A percentile compares a stretch with the other conserved stretches of the same genome.
phyloP scores from a whole-genome alignment of 2,329 filamentous ascomycete genomes.

The Chalaropsis thielavioides region DNA sequence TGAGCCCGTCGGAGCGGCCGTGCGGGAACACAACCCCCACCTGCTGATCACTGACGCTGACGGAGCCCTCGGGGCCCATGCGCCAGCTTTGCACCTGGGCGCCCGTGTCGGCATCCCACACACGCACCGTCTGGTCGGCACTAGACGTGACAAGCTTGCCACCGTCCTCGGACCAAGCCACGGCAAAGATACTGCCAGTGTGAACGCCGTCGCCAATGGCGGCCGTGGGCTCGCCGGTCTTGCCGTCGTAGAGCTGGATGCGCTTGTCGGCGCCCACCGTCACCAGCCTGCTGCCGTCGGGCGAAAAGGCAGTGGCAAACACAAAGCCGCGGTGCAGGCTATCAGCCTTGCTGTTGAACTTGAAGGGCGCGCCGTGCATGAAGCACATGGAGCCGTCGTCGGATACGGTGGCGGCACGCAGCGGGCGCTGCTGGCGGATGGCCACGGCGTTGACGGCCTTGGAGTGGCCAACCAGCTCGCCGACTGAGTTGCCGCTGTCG shows the following conservation, averaged over 20 bases:
- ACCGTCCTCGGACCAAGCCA: conserved; percentile 81
- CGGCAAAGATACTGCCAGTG: conserved; percentile 80
- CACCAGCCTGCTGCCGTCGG: conserved; percentile 66
- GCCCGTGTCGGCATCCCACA: conserved; percentile 79
- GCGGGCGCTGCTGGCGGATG: conserved; percentile 76
- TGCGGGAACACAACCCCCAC: conserved; percentile 85
- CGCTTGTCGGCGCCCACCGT: conserved; percentile 84
- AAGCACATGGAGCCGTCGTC: conserved; percentile 87
- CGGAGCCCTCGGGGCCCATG: conserved; percentile 58
- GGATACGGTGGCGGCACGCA: conserved; percentile 78
- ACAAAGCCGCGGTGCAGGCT: conserved; percentile 79
- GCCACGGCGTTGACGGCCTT: conserved; percentile 83
- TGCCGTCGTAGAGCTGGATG: conserved; percentile 93
- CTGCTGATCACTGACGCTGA: conserved; percentile 71
- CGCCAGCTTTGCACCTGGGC: conserved; percentile 70
- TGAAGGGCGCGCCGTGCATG: conserved; percentile 87
- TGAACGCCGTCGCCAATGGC: conserved; percentile 71
- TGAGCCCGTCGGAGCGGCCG: conserved; percentile 66
- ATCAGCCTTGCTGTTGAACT: conserved; percentile 73
- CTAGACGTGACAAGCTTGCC: conserved; percentile 80
- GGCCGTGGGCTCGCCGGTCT: conserved; percentile 70
- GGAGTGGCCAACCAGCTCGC: conserved; percentile 84
- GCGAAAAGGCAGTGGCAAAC: conserved; percentile 75
- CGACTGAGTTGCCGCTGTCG: conserved; percentile 90
- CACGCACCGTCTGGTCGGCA: conserved; percentile 83